A percentile compares a stretch with the other conserved stretches of the same genome.
Evolutionary conservation across 2,329 filamentous ascomycete species (phyloP).

Genomic region (Leptographium procerum): DNA sequence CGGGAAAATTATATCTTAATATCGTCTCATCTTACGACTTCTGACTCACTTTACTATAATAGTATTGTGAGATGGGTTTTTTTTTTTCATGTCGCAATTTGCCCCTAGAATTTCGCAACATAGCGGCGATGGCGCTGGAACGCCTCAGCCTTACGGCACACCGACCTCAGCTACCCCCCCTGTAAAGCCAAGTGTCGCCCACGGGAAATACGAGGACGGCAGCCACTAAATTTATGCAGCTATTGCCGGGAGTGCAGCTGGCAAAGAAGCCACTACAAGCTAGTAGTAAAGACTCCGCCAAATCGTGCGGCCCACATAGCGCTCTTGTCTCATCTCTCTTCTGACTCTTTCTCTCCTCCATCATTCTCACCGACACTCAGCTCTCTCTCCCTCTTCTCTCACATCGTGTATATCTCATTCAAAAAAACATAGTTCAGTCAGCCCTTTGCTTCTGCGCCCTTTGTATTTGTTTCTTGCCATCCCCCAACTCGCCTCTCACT

Average conservation of each 20-base stretch:
- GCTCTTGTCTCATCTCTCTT: neutral
- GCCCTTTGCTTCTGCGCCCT: neutral
- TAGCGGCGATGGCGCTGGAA: neutral
- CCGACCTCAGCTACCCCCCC: neutral
- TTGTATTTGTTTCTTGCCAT: neutral
- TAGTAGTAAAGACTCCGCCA: neutral
- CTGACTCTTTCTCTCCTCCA: neutral
- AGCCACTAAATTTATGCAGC: neutral
- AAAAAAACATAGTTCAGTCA: too few relatives aligned
- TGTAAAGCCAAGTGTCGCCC: neutral
- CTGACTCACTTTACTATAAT: neutral
- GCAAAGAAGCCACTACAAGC: neutral
- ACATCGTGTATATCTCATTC: neutral
- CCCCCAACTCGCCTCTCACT: neutral
- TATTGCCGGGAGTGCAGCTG: neutral
- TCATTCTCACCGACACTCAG: neutral
- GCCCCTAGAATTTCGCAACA: neutral
- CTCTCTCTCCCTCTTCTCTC: neutral
- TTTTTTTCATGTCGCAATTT: constrained; percentile 2
- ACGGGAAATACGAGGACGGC: neutral
- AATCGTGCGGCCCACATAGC: neutral
- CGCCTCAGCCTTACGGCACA: constrained; percentile 1
- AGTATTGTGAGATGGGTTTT: too few relatives aligned
- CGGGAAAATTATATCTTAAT: too few relatives aligned
- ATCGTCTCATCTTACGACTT: too few relatives aligned